Evolutionary conservation across 306 rosid species (phyloP).

Genomic region (Potentilla sterilis): DNA sequence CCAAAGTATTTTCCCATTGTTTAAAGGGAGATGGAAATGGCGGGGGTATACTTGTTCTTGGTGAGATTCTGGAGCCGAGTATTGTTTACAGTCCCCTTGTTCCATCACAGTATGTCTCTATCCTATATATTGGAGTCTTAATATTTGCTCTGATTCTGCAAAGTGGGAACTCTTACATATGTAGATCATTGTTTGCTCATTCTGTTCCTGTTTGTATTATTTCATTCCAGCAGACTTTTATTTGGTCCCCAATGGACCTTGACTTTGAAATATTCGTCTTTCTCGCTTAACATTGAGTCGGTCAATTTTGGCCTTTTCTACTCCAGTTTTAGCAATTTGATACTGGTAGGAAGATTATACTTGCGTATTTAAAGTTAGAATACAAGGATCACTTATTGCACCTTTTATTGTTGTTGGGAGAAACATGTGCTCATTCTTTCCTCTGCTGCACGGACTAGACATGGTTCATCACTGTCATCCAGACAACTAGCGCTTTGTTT

Average conservation of each 20-base stretch:
- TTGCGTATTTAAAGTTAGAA: neutral
- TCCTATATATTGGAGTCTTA: slow-evolving; percentile 24
- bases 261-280: neutral
- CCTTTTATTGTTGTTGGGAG: neutral
- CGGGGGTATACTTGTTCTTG: slow-evolving; percentile 96
- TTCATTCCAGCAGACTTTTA: neutral
- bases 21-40: slow-evolving; percentile 86
- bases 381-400: neutral
- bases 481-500: neutral
- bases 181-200: neutral
- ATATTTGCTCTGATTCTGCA: neutral
- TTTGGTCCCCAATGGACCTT: neutral
- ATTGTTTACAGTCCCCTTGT: slow-evolving; percentile 92
- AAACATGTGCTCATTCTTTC: neutral
- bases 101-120: slow-evolving; percentile 84
- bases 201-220: neutral
- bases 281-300: neutral
- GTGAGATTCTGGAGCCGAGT: slow-evolving; percentile 92
- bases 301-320: neutral
- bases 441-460: neutral
- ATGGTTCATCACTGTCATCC: neutral
- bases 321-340: neutral
- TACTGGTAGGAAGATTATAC: neutral
- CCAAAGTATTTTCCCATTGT: slow-evolving; percentile 90
- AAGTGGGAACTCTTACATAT: neutral